phyloP scores from a whole-genome alignment of 2,329 filamentous ascomycete genomes.

The Alternaria sp. region DNA sequence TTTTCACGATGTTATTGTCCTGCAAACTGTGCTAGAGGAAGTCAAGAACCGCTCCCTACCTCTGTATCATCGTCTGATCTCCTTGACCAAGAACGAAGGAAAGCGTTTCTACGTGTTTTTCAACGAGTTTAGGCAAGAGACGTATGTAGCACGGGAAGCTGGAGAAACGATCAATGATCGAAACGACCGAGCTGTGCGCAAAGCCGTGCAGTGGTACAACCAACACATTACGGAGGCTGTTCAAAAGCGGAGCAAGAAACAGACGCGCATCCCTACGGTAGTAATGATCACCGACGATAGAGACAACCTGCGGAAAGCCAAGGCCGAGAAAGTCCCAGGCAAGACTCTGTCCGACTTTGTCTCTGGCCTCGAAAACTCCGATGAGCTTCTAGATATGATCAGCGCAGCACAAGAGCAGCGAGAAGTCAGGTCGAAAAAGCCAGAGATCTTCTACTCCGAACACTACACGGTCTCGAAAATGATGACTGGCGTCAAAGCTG shows the following conservation, averaged over 20 bases:
- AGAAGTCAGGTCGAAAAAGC: conserved; percentile 67
- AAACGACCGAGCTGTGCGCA: conserved; percentile 89
- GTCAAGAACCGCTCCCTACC: conserved; percentile 91
- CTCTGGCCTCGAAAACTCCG: conserved; percentile 79
- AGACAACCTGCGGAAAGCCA: conserved; percentile 83
- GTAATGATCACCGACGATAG: conserved; percentile 95
- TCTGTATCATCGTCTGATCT: conserved; percentile 90
- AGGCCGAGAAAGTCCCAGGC: conserved; percentile 73
- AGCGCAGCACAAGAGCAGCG: conserved; percentile 75
- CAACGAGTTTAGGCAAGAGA: conserved; percentile 96
- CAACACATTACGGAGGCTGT: conserved; percentile 74
- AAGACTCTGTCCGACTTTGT: conserved; percentile 76
- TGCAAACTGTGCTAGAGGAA: conserved; percentile 96
- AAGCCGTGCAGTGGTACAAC: conserved; percentile 87
- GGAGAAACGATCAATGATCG: conserved; percentile 94
- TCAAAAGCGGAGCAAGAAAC: conserved; percentile 59
- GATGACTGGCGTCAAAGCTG: conserved; percentile 90
- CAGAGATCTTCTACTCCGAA: conserved; percentile 82
- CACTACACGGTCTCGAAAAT: conserved; percentile 89
- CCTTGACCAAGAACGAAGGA: conserved; percentile 90
- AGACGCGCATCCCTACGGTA: conserved; percentile 70
- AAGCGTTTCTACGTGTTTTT: conserved; percentile 99
- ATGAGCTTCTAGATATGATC: conserved; percentile 91
- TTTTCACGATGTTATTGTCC: conserved; percentile 95
- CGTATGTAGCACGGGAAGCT: conserved; percentile 74